Evolutionary conservation across 495 filamentous ascomycete genomes (phyloP), one percentile per base, ranked within the genome.

Genomic region (Aspergillus carlsbadensis): DNA sequence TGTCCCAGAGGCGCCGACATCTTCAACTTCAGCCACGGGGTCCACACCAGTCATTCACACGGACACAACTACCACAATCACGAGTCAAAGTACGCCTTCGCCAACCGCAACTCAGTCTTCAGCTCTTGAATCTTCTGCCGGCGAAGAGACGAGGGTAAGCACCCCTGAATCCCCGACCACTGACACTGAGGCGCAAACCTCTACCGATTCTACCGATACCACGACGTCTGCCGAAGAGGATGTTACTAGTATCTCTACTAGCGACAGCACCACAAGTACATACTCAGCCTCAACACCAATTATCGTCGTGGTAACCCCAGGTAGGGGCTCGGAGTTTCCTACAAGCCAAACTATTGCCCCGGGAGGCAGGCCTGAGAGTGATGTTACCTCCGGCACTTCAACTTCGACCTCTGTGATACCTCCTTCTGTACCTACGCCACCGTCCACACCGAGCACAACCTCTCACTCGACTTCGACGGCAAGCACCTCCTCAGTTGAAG

Each of bases 241-340:
- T 29, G 26, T 8, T 17, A 37, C 1, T 24, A 49, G 46, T 37
- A 20, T 15, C 18, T 7, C 45, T 15, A 34, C 26, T 13, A 35
- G 45, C 34, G 11, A 2, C 8, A 39, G 24, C 7, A 50, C 47
- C 15, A 18, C 33, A 26, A 50, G 10, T 13, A 24, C 47, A 1
- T 21, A 26, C 15, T 47, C 35, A 10, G 48, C 11, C 20, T 29
- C 33, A 10, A 47, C 29, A 11, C 52, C 52, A 8, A 26, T 50
- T 18, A 41, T 60, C 4, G 58, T 56, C n/a, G 41, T 55, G 36
- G 41, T 49, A 11, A 56, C 58, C n/a, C 34, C 54, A 13, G 57
- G 56, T 37, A 31, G 36, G 10, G 42, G 26, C 21, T 14, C 42
- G 21, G 47, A 39, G 18, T 11, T 26, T 39, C 33, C 34, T 39